These are phyloP conservation scores for Eucalyptus marginata DNA, from an alignment of 345 rosid species.

Conservation along the genomic window DNA sequence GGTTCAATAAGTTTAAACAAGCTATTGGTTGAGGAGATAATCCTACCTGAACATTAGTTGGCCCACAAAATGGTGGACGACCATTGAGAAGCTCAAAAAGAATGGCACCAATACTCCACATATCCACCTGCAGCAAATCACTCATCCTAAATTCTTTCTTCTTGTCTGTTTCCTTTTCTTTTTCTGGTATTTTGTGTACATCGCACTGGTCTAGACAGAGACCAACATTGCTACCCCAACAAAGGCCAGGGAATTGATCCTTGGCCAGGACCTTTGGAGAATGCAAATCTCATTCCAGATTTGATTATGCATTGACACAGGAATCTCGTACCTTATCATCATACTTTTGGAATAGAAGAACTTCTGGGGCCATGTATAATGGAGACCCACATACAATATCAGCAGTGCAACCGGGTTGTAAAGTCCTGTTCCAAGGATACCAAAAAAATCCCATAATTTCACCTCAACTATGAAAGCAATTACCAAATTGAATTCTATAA, in stretches of 20 bases:
- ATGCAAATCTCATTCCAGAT: background rate
- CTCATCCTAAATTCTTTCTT: background rate
- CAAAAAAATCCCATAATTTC: background rate
- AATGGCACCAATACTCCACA: slow-evolving; percentile 69
- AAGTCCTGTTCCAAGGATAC: slow-evolving; percentile 11
- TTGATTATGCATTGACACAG: background rate
- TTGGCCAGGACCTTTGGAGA: background rate
- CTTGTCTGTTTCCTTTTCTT: background rate
- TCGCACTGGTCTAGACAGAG: background rate
- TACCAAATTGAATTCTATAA: background rate
- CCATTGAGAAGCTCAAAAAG: slow-evolving; percentile 72
- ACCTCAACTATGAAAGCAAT: background rate
- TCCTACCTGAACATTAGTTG: slow-evolving; percentile 51
- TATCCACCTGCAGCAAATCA: slow-evolving; percentile 35
- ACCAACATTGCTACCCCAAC: background rate
- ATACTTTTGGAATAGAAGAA: slow-evolving; percentile 58
- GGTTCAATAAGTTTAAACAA: background rate
- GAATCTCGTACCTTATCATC: slow-evolving; percentile 36
- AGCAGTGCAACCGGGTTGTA: slow-evolving; percentile 27
- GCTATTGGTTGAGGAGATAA: background rate
- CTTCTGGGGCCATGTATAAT: slow-evolving; percentile 72
- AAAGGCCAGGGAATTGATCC: background rate
- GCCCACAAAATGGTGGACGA: slow-evolving; percentile 45
- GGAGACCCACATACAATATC: slow-evolving; percentile 61
- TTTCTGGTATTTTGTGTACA: background rate